phyloP scores from a whole-genome alignment of 164 flowering plant species.

The Stephania cephalantha region DNA sequence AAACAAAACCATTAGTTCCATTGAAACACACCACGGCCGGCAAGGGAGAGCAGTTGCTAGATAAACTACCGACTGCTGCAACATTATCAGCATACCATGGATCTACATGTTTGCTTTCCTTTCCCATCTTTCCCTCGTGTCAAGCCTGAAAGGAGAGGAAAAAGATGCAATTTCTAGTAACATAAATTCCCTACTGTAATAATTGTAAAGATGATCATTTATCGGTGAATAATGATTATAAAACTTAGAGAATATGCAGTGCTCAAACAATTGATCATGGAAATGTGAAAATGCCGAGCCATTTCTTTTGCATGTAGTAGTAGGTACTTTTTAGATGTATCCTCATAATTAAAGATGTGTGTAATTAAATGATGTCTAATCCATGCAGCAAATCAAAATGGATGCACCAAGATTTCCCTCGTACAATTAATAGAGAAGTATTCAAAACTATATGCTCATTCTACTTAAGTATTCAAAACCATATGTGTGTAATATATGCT shows the following conservation, averaged over 20 bases:
- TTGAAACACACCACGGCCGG: neutral
- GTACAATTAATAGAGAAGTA: neutral
- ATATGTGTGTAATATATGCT: too few relatives aligned
- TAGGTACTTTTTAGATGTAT: too few relatives aligned
- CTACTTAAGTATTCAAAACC: too few relatives aligned
- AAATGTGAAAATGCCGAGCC: too few relatives aligned
- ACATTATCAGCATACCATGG: neutral
- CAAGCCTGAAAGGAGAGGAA: slow-evolving; percentile 32
- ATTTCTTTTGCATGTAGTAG: too few relatives aligned
- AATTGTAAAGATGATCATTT: too few relatives aligned
- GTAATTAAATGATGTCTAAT: neutral
- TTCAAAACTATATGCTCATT: too few relatives aligned
- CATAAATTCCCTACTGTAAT: too few relatives aligned
- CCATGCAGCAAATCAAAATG: neutral
- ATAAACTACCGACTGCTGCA: neutral
- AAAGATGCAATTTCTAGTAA: neutral
- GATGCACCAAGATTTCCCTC: neutral
- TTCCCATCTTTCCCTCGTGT: slow-evolving; percentile 63
- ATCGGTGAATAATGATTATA: too few relatives aligned
- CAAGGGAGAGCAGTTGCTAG: neutral
- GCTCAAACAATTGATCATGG: too few relatives aligned
- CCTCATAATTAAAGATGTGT: too few relatives aligned
- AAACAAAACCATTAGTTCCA: neutral
- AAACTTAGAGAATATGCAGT: too few relatives aligned
- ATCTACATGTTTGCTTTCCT: slow-evolving; percentile 61